Evolutionary conservation across 345 rosid species (phyloP), one percentile per base, ranked within the genome.

Genomic region (Nephelium lappaceum): DNA sequence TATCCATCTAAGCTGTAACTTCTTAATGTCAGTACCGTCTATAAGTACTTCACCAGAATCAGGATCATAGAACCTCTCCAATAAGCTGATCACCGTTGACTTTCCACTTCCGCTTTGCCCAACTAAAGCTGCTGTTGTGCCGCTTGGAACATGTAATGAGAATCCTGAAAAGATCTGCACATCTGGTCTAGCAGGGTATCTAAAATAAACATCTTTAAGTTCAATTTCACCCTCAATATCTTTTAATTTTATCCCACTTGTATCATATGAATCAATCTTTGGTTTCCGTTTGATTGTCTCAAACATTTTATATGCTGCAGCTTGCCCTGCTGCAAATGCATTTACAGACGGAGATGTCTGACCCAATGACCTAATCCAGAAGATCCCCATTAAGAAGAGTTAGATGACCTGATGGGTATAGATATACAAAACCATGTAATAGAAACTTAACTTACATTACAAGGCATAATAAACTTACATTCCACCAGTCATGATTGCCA

Each of bases 91-190:
- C 1, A 91, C 92, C 5, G 95, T 91, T 36, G 95, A 91, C 80
- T 91, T 91, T 19, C 95, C 95, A 55, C 95, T 91, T 18, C 95
- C 95, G 70, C 95, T 91, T 49, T 90, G 93, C n/a, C 95, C 95
- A 14, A 91, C 93, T 38, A 91, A 77, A 53, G 95, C 93, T 51
- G 87, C 86, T 36, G 92, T 91, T 75, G 83, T 84, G 6, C 92
- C 95, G 9, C 90, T 87, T 0, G 86, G 87, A 25, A 89, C 85
- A 21, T 73, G 47, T 73, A 91, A 70, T 4, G 92, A 87, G 82
- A 91, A 91, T 42, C 95, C 93, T 47, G 87, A 80, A 64, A 91
- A 89, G 75, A 91, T 87, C 77, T 86, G 88, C 43, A 88, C 81
- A 7, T 91, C 93, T 4, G 92, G 95, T 84, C 95, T 91, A 0